phyloP scores from a whole-genome alignment of 202 grass and related monocot genomes.

The Eragrostis tef region DNA sequence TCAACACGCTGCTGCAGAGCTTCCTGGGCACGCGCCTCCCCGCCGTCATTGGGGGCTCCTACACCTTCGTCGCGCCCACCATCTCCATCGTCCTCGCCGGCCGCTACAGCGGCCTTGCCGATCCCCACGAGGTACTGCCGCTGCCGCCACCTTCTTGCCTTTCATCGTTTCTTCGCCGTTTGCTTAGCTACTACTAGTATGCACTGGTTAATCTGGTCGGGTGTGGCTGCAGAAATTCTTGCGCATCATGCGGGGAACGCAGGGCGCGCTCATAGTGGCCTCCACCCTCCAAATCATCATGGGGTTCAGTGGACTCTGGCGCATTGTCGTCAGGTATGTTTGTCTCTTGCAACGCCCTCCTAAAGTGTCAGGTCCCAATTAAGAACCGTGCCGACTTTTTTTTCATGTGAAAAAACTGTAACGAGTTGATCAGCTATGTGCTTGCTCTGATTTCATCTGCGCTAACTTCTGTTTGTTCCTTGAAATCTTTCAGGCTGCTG shows the following conservation, averaged over 20 bases:
- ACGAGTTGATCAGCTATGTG: slow-evolving; percentile 8
- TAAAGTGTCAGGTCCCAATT: slow-evolving; percentile 24
- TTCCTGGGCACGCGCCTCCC: slow-evolving; percentile 85
- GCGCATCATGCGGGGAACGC: slow-evolving; percentile 78
- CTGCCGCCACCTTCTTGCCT: background rate
- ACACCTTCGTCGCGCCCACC: slow-evolving; percentile 79
- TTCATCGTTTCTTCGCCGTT: background rate
- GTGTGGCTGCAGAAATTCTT: slow-evolving; percentile 67
- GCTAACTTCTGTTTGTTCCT: background rate
- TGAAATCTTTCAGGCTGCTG: slow-evolving; percentile 55
- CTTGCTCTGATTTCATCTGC: background rate
- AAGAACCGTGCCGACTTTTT: too few relatives aligned
- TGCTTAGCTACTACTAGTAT: background rate
- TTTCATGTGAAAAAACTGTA: too few relatives aligned
- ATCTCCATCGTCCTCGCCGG: slow-evolving; percentile 80
- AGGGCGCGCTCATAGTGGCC: slow-evolving; percentile 91
- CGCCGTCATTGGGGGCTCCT: slow-evolving; percentile 86
- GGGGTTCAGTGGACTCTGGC: slow-evolving; percentile 89
- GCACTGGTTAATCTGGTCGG: slow-evolving; percentile 9
- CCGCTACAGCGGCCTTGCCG: slow-evolving; percentile 62
- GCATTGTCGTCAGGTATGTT: slow-evolving; percentile 66
- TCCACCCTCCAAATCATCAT: slow-evolving; percentile 90
- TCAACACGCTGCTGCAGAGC: slow-evolving; percentile 92
- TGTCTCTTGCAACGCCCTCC: background rate
- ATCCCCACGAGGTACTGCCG: slow-evolving; percentile 67